Evolutionary conservation across 176 grass and related monocot genomes (phyloP).

Genomic region (Carex cristatella): DNA sequence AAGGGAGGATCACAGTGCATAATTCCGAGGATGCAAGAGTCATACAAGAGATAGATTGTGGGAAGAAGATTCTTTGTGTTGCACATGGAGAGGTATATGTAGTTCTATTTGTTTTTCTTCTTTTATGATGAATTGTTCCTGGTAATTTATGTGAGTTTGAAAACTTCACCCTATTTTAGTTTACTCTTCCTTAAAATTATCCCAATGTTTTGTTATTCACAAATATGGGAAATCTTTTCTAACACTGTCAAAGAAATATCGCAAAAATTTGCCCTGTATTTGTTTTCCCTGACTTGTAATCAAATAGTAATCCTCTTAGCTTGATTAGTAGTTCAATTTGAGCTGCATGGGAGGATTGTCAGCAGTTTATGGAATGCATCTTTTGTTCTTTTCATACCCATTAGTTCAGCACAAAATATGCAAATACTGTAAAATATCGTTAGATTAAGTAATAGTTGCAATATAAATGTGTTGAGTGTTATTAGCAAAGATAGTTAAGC

Average conservation of each 20-base stretch:
- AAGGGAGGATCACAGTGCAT: conserved; percentile 56
- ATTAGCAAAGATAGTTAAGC: neutral
- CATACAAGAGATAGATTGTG: conserved; percentile 56
- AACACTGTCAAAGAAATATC: neutral
- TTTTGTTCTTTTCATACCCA: neutral
- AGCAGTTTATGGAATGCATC: neutral
- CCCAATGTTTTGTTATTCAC: neutral
- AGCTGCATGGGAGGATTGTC: neutral
- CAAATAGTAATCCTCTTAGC: neutral
- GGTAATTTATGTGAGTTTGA: neutral
- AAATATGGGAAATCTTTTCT: neutral
- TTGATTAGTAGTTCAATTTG: neutral
- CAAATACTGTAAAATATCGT: neutral
- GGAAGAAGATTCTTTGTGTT: conserved; percentile 51
- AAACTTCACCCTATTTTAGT: neutral
- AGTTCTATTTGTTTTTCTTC: neutral
- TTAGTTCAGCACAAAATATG: neutral
- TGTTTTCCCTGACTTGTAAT: neutral
- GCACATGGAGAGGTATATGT: conserved; percentile 59
- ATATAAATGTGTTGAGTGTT: neutral
- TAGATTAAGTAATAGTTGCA: neutral
- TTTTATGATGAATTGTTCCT: neutral
- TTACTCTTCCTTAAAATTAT: neutral
- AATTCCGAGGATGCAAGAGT: conserved; percentile 68
- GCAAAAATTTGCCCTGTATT: neutral